Evolutionary conservation across 441 rosid genomes (phyloP).

Genomic region (Codiaeum variegatum): DNA sequence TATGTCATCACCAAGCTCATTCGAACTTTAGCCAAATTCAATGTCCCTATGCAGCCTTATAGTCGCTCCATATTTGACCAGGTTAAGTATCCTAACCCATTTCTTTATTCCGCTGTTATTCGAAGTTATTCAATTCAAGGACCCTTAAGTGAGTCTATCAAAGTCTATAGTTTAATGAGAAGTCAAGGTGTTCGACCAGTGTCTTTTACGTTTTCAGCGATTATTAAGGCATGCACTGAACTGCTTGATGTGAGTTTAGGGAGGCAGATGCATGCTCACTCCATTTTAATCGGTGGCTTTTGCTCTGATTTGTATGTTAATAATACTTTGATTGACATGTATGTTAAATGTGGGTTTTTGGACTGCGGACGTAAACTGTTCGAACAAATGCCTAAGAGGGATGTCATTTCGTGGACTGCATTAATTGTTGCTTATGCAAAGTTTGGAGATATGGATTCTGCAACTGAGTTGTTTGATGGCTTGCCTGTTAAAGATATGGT

Average conservation of each 20-base stretch:
- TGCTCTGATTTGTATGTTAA: slow-evolving; percentile 55
- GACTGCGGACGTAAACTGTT: slow-evolving; percentile 53
- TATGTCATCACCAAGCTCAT: slow-evolving; percentile 63
- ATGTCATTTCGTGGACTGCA: slow-evolving; percentile 66
- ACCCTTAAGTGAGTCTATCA: slow-evolving; percentile 29
- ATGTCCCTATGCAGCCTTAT: slow-evolving; percentile 46
- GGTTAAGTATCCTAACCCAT: slow-evolving; percentile 53
- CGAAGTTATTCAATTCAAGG: slow-evolving; percentile 58
- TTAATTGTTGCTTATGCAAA: slow-evolving; percentile 55
- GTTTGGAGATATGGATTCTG: slow-evolving; percentile 54
- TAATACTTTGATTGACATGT: slow-evolving; percentile 61
- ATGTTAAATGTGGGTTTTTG: slow-evolving; percentile 46
- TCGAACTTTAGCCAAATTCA: slow-evolving; percentile 51
- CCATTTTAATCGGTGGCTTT: slow-evolving; percentile 60
- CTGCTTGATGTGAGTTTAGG: slow-evolving; percentile 46
- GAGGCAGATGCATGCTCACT: slow-evolving; percentile 67
- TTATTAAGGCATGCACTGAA: slow-evolving; percentile 56
- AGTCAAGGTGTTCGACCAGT: slow-evolving; percentile 42
- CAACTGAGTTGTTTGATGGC: slow-evolving; percentile 43
- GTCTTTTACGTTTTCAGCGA: slow-evolving; percentile 75
- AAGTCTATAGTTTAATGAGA: slow-evolving; percentile 52
- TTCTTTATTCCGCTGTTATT: slow-evolving; percentile 70
- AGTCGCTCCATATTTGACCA: slow-evolving; percentile 49
- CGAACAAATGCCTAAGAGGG: slow-evolving; percentile 65
- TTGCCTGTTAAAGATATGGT: slow-evolving; percentile 64